These are phyloP conservation scores for Candida ulmi DNA, from an alignment of 805 yeast genomes.

Conservation along the genomic window DNA sequence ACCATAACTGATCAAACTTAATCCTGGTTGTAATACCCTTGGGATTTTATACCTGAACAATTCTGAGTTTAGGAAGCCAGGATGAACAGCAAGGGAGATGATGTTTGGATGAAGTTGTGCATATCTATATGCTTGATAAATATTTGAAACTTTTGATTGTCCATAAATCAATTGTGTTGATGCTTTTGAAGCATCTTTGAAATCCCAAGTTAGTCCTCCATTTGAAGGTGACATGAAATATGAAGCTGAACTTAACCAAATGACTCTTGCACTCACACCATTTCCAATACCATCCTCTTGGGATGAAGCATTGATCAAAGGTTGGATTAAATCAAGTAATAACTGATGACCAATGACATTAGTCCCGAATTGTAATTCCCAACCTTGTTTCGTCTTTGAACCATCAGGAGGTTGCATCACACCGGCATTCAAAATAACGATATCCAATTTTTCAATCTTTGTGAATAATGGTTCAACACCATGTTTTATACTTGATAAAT, in stretches of 20 bases:
- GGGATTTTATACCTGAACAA: constrained; percentile 24
- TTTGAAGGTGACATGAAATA: constrained; percentile 26
- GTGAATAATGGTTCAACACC: constrained; percentile 27
- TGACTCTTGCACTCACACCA: too few species aligned
- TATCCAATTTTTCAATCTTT: constrained; percentile 25
- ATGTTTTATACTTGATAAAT: constrained; percentile 34
- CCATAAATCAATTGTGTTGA: constrained; percentile 22
- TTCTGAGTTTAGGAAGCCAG: constrained; percentile 34
- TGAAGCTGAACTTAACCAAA: constrained; percentile 40
- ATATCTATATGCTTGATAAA: constrained; percentile 33
- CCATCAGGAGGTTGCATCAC: constrained; percentile 35
- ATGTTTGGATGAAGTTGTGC: constrained; percentile 26
- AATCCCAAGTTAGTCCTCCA: constrained; percentile 31
- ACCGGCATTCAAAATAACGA: constrained; percentile 40
- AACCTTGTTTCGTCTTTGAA: constrained; percentile 36
- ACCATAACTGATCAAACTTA: constrained; percentile 2
- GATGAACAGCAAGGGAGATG: constrained; percentile 32
- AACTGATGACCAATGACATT: constrained; percentile 42
- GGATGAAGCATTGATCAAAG: constrained; percentile 22
- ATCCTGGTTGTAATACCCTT: neutral
- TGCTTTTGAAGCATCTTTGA: constrained; percentile 13
- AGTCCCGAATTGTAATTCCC: constrained; percentile 40
- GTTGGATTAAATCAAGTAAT: constrained; percentile 34
- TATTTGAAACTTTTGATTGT: constrained; percentile 38
- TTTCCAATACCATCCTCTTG: too few species aligned